Base-by-base conservation (phyloP, 345 rosid genomes). In the Salix arbutifolia region DNA sequence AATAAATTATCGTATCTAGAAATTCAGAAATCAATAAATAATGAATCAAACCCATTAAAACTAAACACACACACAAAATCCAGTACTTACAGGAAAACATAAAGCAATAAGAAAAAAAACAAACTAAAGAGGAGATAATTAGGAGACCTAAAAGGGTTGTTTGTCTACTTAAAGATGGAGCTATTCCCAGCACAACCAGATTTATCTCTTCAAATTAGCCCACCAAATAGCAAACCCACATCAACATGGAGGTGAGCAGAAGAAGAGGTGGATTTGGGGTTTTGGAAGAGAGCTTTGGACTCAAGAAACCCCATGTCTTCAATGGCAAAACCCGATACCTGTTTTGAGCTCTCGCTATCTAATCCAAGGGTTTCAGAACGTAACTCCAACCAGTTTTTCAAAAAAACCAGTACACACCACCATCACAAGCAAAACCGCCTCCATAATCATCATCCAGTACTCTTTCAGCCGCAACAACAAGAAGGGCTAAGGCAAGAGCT, bases 141-240 rank as follows among this genome's bases (percentile, higher is more conserved):
- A 52, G 10, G 16, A 4, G n/a, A 14, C 12, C 31, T 18, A 33
- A 14, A 71, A 76, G 25, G 65, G 13, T 46, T 33, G 28, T 72
- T 69, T 72, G 74, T 19, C 33, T 26, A 61, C 6, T 53, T 8
- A 38, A 50, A 65, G 67, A 92, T 92, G 97, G 97, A 92, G 86
- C 79, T 92, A 17, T 92, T 92, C 84, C 92, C 94, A 61, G 91
- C 94, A 61, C 96, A 91, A 70, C 96, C 96, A 30, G 96, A 91
- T 78, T 84, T 90, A 30, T 84, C 91, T 50, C 87, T 93, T 19
- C 93, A 88, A 82, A 90, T 84, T 80, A 85, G 93, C 85, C 94
- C 92, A 23, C 97, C 91, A 10, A 93, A 81, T 88, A 58, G 81
- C 82, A 90, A 91, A 83, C 85, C 91, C 56, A 58, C 91, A 19